Evolutionary conservation across 2,329 filamentous ascomycete genomes (phyloP), one percentile per base, ranked within the genome.

Genomic region (Phoma sp.): DNA sequence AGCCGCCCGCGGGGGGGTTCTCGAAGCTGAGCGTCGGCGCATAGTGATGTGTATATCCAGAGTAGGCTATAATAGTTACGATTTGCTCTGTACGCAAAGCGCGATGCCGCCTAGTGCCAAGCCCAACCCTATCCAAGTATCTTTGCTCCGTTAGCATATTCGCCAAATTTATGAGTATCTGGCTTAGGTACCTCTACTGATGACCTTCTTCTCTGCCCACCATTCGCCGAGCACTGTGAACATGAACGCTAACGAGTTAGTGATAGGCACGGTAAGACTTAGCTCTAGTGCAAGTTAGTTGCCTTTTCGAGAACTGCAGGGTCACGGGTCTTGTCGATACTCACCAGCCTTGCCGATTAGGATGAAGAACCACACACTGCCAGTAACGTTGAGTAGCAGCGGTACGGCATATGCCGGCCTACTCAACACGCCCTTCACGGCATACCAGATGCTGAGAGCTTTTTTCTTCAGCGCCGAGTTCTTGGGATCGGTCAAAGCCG

Each of bases 321-420:
- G 8, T 7, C 8, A 13, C 10, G 4, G 9, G 8, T 18, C 10
- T 10, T 7, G 13, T 4, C 37, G 18, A 25, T 25, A 83, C 89
- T 65, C 76, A 96, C 92, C 92, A 67, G 93, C 93, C 74, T 95
- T 86, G 6, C 93, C 93, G 76, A 98, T 93, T 61, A 98, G 80
- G 63, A 98, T 77, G 67, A 98, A 98, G 77, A 98, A 98, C 93
- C 93, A 98, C 50, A 97, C 83, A 70, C 91, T 96, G 27, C 93
- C 93, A 2, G 93, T 96, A 47, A 98, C 78, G 72, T 98, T 98
- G 54, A 96, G 77, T 47, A 96, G 77, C 64, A 98, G 76, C 18
- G 93, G 93, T 24, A 96, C 77, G 5, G 91, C 90, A 75, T 98
- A 98, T 14, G 85, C 83, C 32, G 93, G 93, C 64, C 92, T 92